phyloP scores from a whole-genome alignment of 768 basidiomycete genomes.

The Gloeostereum incarnatum region DNA sequence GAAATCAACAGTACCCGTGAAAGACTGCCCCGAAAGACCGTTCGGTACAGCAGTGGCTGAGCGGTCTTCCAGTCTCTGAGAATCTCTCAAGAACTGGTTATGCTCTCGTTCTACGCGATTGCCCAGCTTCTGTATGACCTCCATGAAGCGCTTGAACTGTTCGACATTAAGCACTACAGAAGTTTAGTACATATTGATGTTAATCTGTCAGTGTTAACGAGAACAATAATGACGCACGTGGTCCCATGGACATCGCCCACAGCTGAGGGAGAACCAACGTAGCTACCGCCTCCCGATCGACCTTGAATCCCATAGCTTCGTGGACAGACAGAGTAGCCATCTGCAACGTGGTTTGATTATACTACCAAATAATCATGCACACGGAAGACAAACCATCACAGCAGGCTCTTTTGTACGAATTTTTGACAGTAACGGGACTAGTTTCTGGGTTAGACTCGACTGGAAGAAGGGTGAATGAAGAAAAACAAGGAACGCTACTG shows the following conservation, averaged over 20 bases:
- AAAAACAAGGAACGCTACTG: background rate
- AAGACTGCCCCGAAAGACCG: slow-evolving; percentile 17
- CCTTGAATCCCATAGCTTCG: slow-evolving; percentile 93
- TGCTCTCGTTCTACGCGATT: slow-evolving; percentile 92
- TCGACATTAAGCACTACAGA: slow-evolving; percentile 60
- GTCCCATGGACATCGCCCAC: slow-evolving; percentile 98
- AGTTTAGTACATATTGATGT: slow-evolving; percentile 6
- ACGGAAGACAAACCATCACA: slow-evolving; percentile 62
- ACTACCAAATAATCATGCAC: slow-evolving; percentile 1
- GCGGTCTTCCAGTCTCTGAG: slow-evolving; percentile 81
- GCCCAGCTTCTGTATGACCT: slow-evolving; percentile 64
- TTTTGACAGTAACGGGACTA: slow-evolving; percentile 89
- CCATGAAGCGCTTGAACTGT: slow-evolving; percentile 93
- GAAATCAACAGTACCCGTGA: slow-evolving; percentile 66
- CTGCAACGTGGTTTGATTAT: slow-evolving; percentile 24
- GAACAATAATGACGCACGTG: slow-evolving; percentile 40
- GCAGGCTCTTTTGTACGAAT: slow-evolving; percentile 95
- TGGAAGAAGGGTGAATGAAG: slow-evolving; percentile 15
- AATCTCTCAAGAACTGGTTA: slow-evolving; percentile 84
- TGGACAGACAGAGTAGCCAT: slow-evolving; percentile 87
- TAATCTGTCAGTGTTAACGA: background rate
- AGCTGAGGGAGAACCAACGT: slow-evolving; percentile 84
- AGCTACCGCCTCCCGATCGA: slow-evolving; percentile 88
- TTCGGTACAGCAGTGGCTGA: slow-evolving; percentile 42
- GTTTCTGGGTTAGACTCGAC: slow-evolving; percentile 86